Evolutionary conservation across 257 asterid species (phyloP).

Genomic region (Coffea canephora): DNA sequence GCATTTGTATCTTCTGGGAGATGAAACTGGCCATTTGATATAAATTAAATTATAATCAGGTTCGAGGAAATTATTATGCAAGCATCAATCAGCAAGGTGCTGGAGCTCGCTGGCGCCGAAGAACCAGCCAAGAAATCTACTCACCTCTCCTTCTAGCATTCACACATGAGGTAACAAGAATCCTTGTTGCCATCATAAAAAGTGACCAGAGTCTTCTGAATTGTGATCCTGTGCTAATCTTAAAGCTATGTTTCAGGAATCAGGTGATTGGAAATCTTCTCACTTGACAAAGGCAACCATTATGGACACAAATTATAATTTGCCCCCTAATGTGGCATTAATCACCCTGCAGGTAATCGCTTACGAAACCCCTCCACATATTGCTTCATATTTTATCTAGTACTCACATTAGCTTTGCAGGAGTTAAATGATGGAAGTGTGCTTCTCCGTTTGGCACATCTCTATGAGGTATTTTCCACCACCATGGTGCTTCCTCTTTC

Average conservation of each 20-base stretch:
- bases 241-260: conserved; percentile 39
- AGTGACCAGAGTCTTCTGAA: neutral
- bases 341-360: conserved; percentile 74
- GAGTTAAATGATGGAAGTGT: conserved; percentile 55
- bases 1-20: neutral
- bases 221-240: neutral
- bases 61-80: conserved; percentile 71
- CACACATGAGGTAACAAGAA: conserved; percentile 54
- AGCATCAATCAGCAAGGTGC: conserved; percentile 49
- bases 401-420: conserved; percentile 36
- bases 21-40: neutral
- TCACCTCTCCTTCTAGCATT: conserved; percentile 83
- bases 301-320: conserved; percentile 63
- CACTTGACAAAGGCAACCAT: conserved; percentile 38
- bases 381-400: neutral
- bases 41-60: conserved; percentile 31
- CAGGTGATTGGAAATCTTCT: conserved; percentile 59
- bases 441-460: conserved; percentile 82
- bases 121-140: conserved; percentile 79
- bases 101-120: conserved; percentile 84
- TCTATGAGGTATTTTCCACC: conserved; percentile 57
- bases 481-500: neutral
- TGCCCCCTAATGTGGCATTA: conserved; percentile 72
- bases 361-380: neutral
- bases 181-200: neutral